Conservation (phyloP, 108 stramenopile species). For the Nitzschia sp. region DNA sequence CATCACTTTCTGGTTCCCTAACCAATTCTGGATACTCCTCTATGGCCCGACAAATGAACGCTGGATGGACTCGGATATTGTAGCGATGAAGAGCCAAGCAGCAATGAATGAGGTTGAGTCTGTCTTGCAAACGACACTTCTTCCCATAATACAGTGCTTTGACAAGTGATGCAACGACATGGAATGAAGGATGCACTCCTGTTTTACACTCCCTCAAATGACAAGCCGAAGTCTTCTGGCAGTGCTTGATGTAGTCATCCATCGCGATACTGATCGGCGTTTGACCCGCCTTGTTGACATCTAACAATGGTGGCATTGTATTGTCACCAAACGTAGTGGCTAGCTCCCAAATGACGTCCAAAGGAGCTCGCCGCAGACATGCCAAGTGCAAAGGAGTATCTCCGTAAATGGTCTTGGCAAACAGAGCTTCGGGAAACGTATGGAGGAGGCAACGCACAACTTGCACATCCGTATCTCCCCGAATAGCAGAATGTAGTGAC, state of each 20-base stretch:
- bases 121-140: constrained; percentile 13
- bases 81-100: constrained; percentile 51
- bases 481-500: constrained; percentile 53
- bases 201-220: constrained; percentile 12
- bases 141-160: constrained; percentile 49
- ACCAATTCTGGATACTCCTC: constrained; percentile 44
- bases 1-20: constrained; percentile 35
- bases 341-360: constrained; percentile 41
- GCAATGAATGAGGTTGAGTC: constrained; percentile 37
- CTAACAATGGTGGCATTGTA: constrained; percentile 26
- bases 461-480: constrained; percentile 32
- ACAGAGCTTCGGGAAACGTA: constrained; percentile 48
- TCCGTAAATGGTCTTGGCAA: constrained; percentile 43
- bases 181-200: constrained; percentile 28
- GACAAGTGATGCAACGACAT: constrained; percentile 37
- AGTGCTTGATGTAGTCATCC: constrained; percentile 39
- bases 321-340: constrained; percentile 24
- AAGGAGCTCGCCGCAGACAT: constrained; percentile 34
- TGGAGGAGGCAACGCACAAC: constrained; percentile 42
- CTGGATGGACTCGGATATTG: constrained; percentile 48
- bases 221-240: constrained; percentile 22
- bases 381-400: constrained; percentile 53
- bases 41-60: constrained; percentile 50
- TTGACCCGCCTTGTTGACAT: constrained; percentile 44
- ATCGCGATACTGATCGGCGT: constrained; percentile 58